A percentile compares a stretch with the other conserved stretches of the same genome.
Evolutionary conservation across 495 filamentous ascomycete genomes (phyloP).

Genomic region (Apodospora peruviana): DNA sequence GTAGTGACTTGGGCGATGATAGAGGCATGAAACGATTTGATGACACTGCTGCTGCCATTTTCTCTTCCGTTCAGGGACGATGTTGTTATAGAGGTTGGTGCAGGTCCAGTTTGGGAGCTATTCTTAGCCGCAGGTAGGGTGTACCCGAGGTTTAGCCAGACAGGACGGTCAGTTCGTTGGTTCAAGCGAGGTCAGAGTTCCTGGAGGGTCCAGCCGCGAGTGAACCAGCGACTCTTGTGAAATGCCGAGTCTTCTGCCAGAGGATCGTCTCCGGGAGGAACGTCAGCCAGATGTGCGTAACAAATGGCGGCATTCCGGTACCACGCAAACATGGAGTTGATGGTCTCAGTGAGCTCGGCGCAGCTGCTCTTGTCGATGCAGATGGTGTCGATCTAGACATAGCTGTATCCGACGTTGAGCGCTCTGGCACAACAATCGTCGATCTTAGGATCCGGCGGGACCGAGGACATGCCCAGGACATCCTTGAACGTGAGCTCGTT

Average conservation of each 20-base stretch:
- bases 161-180: no score
- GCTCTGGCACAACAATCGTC: constrained; percentile 25
- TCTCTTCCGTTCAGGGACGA: no score
- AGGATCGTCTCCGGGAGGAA: not conserved
- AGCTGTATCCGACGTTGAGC: constrained; percentile 1
- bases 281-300: constrained; percentile 10
- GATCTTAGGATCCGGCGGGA: constrained; percentile 23
- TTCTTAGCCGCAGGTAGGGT: no score
- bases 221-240: not conserved
- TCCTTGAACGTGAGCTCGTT: constrained; percentile 28
- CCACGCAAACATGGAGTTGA: no score
- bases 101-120: no score
- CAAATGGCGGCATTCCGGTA: constrained; percentile 1
- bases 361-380: constrained; percentile 16
- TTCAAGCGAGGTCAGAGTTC: no score
- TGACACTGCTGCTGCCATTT: no score
- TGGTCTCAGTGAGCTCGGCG: constrained; percentile 9
- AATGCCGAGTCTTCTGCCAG: not conserved
- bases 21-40: no score
- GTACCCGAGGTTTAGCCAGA: no score
- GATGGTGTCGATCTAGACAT: constrained; percentile 9
- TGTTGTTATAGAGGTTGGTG: no score
- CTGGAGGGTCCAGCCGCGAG: constrained; percentile 3
- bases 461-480: constrained; percentile 7
- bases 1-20: no score